Conservation (phyloP, 1,284 basidiomycete species). For the Marasmius sp. region DNA sequence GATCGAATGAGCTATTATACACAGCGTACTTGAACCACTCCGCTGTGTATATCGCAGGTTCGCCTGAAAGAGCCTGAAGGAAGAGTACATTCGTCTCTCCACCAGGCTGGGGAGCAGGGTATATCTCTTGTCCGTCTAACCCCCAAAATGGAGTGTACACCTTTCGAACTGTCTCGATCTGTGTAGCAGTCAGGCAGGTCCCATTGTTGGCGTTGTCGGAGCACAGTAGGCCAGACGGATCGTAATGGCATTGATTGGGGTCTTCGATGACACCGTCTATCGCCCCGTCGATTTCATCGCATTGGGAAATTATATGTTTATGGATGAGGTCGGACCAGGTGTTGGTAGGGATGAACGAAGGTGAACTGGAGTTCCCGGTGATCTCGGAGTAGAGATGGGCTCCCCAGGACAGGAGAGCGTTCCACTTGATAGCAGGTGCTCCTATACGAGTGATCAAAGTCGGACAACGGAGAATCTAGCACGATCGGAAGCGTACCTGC, state of each 20-base stretch:
- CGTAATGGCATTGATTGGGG: constrained; percentile 32
- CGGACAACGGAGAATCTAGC: too few species aligned
- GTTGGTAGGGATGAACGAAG: constrained; percentile 8
- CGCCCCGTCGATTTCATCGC: constrained; percentile 31
- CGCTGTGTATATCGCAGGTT: constrained; percentile 3
- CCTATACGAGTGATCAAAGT: neutral
- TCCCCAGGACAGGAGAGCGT: constrained; percentile 9
- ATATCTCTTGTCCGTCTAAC: constrained; percentile 10
- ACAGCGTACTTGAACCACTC: constrained; percentile 17
- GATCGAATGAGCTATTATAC: constrained; percentile 8
- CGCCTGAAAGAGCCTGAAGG: too few species aligned
- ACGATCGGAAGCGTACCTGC: constrained; percentile 9
- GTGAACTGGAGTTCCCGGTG: neutral
- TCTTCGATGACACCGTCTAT: constrained; percentile 33
- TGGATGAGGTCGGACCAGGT: constrained; percentile 11
- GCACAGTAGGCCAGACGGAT: constrained; percentile 29
- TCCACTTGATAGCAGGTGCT: constrained; percentile 14
- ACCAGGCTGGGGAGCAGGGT: too few species aligned
- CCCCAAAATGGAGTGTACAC: constrained; percentile 26
- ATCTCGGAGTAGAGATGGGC: neutral
- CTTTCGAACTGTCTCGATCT: constrained; percentile 26
- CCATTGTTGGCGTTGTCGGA: constrained; percentile 19
- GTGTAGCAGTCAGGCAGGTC: constrained; percentile 32
- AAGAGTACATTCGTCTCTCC: too few species aligned
- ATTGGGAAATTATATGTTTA: constrained; percentile 18